Evolutionary conservation across 2,329 filamentous ascomycete genomes (phyloP).

Genomic region (Capronia coronata): DNA sequence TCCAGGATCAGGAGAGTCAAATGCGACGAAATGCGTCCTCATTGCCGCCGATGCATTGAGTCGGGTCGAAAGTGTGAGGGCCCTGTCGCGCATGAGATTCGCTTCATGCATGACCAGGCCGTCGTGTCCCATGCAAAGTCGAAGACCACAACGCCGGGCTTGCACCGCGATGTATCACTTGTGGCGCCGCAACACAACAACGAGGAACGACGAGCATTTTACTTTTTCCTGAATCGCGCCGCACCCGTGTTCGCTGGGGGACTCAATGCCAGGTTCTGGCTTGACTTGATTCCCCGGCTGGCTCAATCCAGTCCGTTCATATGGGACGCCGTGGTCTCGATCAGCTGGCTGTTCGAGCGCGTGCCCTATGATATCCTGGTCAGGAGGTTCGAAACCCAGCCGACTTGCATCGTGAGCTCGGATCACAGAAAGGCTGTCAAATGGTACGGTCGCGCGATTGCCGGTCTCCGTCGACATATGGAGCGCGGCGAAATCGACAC

Average conservation of each 20-base stretch:
- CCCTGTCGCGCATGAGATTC: constrained; percentile 14
- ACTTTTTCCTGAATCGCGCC: constrained; percentile 34
- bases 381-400: background rate
- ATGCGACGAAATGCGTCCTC: constrained; percentile 29
- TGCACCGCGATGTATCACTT: constrained; percentile 10
- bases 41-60: constrained; percentile 27
- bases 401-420: background rate
- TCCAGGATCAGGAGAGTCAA: constrained; percentile 28
- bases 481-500: constrained; percentile 10
- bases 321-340: constrained; percentile 36
- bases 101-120: constrained; percentile 8
- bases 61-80: constrained; percentile 29
- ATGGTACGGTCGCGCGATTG: constrained; percentile 19
- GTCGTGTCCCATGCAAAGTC: background rate
- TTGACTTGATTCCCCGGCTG: constrained; percentile 33
- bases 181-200: constrained; percentile 3
- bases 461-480: constrained; percentile 8
- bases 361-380: constrained; percentile 8
- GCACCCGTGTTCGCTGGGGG: constrained; percentile 32
- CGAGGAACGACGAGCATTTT: constrained; percentile 35
- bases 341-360: constrained; percentile 35
- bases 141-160: too few relatives aligned
- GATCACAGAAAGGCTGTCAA: constrained; percentile 17
- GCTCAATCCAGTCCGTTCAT: constrained; percentile 35
- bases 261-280: constrained; percentile 36